Percentiles rank a stretch among this genome's conserved stretches.
Conservation (phyloP, 2,329 filamentous ascomycete genomes). For the Coniochaeta sp. region DNA sequence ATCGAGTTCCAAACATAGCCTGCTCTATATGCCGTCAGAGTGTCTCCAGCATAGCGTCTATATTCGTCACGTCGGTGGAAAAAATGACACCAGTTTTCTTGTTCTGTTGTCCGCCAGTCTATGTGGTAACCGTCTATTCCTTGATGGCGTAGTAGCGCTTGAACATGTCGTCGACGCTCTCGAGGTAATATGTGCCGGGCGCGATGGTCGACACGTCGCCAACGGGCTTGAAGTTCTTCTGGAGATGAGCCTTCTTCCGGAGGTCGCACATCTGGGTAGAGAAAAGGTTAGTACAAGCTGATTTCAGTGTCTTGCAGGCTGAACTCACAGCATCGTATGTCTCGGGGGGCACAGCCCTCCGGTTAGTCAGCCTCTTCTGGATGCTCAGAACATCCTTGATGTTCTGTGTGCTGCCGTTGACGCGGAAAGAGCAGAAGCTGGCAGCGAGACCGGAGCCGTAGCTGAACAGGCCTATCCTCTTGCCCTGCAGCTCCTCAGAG, state of each 20-base stretch:
- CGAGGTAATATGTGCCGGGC: conserved; percentile 69
- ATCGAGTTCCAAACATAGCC: neutral
- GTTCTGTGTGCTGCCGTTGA: conserved; percentile 61
- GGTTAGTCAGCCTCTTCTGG: conserved; percentile 56
- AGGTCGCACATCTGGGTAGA: conserved; percentile 63
- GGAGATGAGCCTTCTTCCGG: conserved; percentile 74
- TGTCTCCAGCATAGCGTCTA: neutral
- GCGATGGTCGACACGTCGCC: conserved; percentile 60
- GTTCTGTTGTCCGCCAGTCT: neutral
- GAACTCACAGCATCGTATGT: conserved; percentile 65
- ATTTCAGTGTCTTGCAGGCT: no score
- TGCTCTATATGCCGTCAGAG: neutral
- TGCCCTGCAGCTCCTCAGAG: conserved; percentile 57
- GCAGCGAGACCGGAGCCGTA: conserved; percentile 70
- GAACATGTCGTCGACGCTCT: conserved; percentile 79
- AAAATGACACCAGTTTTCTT: neutral
- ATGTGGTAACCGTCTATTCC: conserved; percentile 42
- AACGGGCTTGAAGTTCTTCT: conserved; percentile 68
- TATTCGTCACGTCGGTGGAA: neutral
- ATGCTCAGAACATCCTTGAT: conserved; percentile 65
- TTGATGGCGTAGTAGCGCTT: conserved; percentile 71
- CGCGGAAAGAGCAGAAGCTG: conserved; percentile 65
- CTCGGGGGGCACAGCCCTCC: conserved; percentile 60
- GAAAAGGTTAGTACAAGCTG: neutral
- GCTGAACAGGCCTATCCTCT: conserved; percentile 70